Percentiles rank a stretch among this genome's conserved stretches.
These are phyloP conservation scores for Cocos nucifera DNA, from an alignment of 176 grass and related monocot genomes.

Conservation along the genomic window DNA sequence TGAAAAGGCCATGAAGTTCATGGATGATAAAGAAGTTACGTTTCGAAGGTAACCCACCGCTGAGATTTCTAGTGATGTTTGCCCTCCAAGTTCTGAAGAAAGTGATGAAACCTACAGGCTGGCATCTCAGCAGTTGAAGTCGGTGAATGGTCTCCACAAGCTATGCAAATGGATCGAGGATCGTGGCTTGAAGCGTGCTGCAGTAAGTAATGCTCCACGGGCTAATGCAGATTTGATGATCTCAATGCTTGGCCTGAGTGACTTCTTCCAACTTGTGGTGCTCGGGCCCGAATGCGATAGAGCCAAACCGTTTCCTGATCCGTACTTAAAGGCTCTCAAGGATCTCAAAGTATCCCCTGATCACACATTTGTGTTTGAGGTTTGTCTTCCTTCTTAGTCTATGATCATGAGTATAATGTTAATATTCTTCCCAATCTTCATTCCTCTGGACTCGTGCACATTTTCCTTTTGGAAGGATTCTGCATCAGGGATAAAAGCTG, in stretches of 20 bases:
- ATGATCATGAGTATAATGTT: too few relatives aligned
- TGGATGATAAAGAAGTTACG: conserved; percentile 59
- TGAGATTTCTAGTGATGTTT: not conserved
- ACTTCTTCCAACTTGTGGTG: conserved; percentile 60
- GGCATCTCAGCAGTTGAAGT: conserved; percentile 35
- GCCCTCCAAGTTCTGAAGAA: not conserved
- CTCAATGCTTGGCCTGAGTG: conserved; percentile 45
- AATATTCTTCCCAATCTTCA: not conserved
- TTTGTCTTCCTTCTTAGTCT: conserved; percentile 2
- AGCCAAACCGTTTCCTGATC: conserved; percentile 68
- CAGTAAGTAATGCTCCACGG: conserved; percentile 69
- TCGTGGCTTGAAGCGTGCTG: conserved; percentile 44
- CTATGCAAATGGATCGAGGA: conserved; percentile 52
- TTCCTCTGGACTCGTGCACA: not conserved
- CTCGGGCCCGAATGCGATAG: conserved; percentile 57
- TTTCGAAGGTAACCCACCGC: conserved; percentile 42
- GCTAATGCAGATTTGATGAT: conserved; percentile 59
- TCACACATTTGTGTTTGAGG: conserved; percentile 79
- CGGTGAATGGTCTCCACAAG: conserved; percentile 42
- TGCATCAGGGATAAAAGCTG: conserved; percentile 55
- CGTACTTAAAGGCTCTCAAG: conserved; percentile 65
- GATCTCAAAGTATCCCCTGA: conserved; percentile 41
- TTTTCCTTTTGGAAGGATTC: conserved; percentile 42
- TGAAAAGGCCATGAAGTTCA: conserved; percentile 39
- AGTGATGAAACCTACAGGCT: conserved; percentile 29